Evolutionary conservation across 2,329 filamentous ascomycete species (phyloP), one percentile per base, ranked within the genome.

Genomic region (Pyrenochaeta sp.): DNA sequence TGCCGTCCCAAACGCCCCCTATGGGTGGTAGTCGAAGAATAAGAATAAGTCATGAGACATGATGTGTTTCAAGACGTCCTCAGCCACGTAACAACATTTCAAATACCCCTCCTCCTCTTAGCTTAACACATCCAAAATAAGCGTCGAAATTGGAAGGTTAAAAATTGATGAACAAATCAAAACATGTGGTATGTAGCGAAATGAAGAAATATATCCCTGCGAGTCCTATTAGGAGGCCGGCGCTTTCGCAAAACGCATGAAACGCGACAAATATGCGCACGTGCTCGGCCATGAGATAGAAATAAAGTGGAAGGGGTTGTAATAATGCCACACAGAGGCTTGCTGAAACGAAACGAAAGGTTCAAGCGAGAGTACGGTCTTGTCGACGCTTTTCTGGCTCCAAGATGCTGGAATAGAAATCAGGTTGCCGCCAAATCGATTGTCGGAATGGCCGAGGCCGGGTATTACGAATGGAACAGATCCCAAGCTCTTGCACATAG

Each of bases 401-500:
- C 57, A 43, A 29, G 37, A 51, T 49, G 49, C 60, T 48, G 19
- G 24, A 43, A 40, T 20, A 32, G 47, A 48, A 35, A 41, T 35
- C 38, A 46, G 18, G 26, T 35, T 34, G 54, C 38, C 43, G 39
- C 41, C 40, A 44, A 24, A 36, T 49, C 24, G 24, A 51, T 44
- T 45, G 40, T 46, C 36, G 29, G 46, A 52, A 32, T 35, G 44
- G 51, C 40, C 40, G 26, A 51, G 29, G 50, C 41, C 45, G 35
- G 36, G 44, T 44, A 53, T 65, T 53, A 96, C 51, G 91, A 96
- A 77, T 97, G 94, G 73, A 97, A 96, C 19, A 99, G 74, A 75
- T 99, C 94, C 94, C 94, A 99, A 7, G 94, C 94, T 63, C 90
- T 81, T 58, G 90, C 85, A 69, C 93, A 96, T 35, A 97, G 76